These are phyloP conservation scores for Phyllosticta citribraziliensis DNA, from an alignment of 2,329 filamentous ascomycete genomes.

Conservation along the genomic window DNA sequence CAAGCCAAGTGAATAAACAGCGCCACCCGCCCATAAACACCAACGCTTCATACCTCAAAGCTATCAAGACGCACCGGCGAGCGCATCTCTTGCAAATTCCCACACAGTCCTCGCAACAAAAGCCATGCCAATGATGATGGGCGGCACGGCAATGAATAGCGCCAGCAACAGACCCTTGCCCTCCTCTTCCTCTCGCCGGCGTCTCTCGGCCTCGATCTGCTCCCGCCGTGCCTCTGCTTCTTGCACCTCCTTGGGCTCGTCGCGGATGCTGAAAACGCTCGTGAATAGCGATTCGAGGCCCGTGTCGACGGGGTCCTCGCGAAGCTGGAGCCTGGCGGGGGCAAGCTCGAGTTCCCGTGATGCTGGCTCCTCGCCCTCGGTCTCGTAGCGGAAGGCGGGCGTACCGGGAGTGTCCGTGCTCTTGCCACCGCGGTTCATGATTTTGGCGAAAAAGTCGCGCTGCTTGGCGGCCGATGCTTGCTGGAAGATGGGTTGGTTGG, in stretches of 20 bases:
- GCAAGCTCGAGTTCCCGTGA: slow-evolving; percentile 2
- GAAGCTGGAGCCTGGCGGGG: slow-evolving; percentile 3
- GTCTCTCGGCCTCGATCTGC: not conserved
- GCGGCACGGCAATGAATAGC: not conserved
- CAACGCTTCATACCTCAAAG: not conserved
- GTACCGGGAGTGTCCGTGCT: not conserved
- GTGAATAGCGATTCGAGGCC: slow-evolving; percentile 16
- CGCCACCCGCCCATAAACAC: not conserved
- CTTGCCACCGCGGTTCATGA: slow-evolving; percentile 12
- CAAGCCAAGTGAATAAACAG: not conserved
- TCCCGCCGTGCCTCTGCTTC: not conserved
- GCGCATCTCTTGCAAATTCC: not conserved
- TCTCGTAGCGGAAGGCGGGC: not conserved
- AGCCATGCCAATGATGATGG: not conserved
- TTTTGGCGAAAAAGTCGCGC: slow-evolving; percentile 42
- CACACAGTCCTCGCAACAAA: not conserved
- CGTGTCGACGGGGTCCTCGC: slow-evolving; percentile 12
- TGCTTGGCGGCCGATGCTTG: slow-evolving; percentile 36
- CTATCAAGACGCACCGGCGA: not conserved
- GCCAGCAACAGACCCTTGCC: not conserved
- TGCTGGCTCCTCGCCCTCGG: not conserved
- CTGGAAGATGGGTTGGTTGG: slow-evolving; percentile 41
- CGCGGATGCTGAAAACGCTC: slow-evolving; percentile 14
- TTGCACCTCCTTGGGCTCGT: slow-evolving; percentile 13
- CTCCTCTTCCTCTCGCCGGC: not conserved